phyloP scores from a whole-genome alignment of 169 alveolate species.

The Plasmodium falciparum region DNA sequence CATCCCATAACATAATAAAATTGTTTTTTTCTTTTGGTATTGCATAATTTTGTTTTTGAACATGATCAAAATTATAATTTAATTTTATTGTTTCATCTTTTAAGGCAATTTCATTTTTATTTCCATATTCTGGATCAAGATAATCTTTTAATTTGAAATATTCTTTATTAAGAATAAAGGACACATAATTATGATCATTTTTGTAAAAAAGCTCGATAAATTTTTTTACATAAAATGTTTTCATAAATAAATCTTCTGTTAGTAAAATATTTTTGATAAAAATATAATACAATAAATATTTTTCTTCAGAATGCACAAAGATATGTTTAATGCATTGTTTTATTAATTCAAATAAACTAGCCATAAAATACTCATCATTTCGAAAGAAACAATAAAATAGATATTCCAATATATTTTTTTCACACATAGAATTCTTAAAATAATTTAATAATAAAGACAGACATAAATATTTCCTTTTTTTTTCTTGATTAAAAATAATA shows the following conservation, averaged over 20 bases:
- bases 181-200: conserved; percentile 55
- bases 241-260: conserved; percentile 37
- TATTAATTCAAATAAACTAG: conserved; percentile 55
- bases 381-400: conserved; percentile 65
- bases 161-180: conserved; percentile 56
- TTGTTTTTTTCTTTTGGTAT: too few species aligned
- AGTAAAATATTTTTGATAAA: conserved; percentile 67
- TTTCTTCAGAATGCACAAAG: conserved; percentile 47
- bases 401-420: conserved; percentile 61
- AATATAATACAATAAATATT: conserved; percentile 48
- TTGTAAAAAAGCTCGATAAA: conserved; percentile 65
- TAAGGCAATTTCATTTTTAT: neutral
- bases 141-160: conserved; percentile 37
- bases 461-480: conserved; percentile 62
- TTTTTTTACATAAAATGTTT: conserved; percentile 66
- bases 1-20: too few species aligned
- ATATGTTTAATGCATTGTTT: conserved; percentile 70
- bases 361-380: conserved; percentile 60
- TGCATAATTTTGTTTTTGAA: neutral
- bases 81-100: neutral
- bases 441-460: conserved; percentile 57
- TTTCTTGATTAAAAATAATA: conserved; percentile 75
- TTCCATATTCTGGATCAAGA: conserved; percentile 16
- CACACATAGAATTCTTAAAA: conserved; percentile 74
- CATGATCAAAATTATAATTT: neutral